phyloP scores from a whole-genome alignment of 441 rosid species.

The Rhodomyrtus psidioides region DNA sequence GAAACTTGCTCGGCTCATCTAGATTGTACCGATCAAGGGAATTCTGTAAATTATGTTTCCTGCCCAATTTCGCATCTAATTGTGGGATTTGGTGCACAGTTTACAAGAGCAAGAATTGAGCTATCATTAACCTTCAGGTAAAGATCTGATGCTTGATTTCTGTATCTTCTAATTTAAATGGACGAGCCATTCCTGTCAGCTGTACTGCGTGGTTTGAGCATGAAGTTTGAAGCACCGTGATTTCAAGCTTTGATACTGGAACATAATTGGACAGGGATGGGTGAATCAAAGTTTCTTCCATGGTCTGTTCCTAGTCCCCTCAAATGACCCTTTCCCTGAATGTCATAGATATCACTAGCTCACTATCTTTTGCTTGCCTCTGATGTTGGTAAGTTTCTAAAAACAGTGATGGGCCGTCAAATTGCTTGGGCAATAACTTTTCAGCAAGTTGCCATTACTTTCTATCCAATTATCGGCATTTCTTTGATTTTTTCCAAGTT shows the following conservation, averaged over 20 bases:
- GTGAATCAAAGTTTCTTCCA: slow-evolving; percentile 1
- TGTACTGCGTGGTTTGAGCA: not conserved
- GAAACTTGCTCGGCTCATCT: not conserved
- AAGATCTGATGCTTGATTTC: not conserved
- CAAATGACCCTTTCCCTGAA: not conserved
- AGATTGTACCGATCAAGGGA: not conserved
- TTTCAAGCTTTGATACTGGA: not conserved
- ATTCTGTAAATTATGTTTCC: not conserved
- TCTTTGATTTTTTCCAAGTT: not conserved
- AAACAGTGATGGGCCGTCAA: not conserved
- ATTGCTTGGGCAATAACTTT: not conserved
- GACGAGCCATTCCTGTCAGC: not conserved
- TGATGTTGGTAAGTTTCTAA: not conserved
- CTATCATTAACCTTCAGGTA: not conserved
- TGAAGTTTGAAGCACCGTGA: no score
- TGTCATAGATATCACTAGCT: not conserved
- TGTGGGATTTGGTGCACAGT: not conserved
- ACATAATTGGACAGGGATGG: not conserved
- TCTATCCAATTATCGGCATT: not conserved
- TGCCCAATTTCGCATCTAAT: not conserved
- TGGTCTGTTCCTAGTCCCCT: not conserved
- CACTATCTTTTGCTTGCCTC: not conserved
- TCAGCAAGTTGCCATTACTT: not conserved
- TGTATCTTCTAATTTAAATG: not conserved
- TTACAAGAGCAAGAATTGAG: not conserved